phyloP scores from a whole-genome alignment of 2,329 filamentous ascomycete genomes.

The Cytospora piceicola region DNA sequence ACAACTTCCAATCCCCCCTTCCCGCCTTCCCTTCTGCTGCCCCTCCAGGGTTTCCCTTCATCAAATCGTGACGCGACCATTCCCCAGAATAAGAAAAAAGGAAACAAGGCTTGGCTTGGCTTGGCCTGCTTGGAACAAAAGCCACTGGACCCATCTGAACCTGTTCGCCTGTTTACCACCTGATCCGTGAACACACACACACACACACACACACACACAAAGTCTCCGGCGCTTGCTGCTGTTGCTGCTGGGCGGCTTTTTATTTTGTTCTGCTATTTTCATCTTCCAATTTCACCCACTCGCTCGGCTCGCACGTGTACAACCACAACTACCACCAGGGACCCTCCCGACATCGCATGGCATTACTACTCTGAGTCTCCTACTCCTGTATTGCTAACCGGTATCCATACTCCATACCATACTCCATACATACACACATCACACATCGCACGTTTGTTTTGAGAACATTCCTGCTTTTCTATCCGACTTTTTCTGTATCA shows the following conservation, averaged over 20 bases:
- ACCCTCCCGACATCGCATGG: slow-evolving; percentile 9
- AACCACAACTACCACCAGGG: neutral
- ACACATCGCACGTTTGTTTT: neutral
- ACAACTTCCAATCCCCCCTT: too few relatives aligned
- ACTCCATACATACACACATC: slow-evolving; percentile 3
- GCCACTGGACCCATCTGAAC: neutral
- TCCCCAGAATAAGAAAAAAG: neutral
- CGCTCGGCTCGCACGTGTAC: slow-evolving; percentile 17
- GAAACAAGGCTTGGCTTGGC: neutral
- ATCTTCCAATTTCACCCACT: neutral
- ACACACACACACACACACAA: neutral
- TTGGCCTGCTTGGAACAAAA: neutral
- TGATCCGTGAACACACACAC: neutral
- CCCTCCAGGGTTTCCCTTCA: neutral
- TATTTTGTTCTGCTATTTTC: neutral
- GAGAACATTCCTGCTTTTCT: neutral
- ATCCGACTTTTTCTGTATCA: neutral
- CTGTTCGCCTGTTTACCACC: neutral
- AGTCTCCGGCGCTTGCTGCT: neutral
- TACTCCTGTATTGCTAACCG: neutral
- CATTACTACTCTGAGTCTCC: neutral
- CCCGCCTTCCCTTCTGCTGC: neutral
- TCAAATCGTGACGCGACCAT: neutral
- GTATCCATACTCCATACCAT: neutral
- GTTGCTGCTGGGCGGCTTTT: slow-evolving; percentile 3